These are phyloP conservation scores for Ophidiomyces ophidiicola DNA, from an alignment of 2,329 filamentous ascomycete genomes.

Conservation along the genomic window DNA sequence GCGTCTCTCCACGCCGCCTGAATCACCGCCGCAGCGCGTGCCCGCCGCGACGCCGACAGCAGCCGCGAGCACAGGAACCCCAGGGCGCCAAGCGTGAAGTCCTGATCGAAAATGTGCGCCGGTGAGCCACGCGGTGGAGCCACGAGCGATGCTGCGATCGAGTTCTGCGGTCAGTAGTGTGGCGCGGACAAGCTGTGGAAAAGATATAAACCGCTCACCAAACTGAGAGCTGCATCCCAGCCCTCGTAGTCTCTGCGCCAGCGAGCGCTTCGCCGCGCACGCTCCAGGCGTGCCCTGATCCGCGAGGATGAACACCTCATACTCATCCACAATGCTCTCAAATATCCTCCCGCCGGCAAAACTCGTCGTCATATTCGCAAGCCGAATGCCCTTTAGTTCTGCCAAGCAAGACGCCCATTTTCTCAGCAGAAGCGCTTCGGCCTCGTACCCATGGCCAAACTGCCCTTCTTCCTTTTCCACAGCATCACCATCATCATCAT, in stretches of 20 bases:
- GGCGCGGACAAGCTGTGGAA: not conserved
- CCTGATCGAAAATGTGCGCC: slow-evolving; percentile 37
- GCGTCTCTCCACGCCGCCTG: slow-evolving; percentile 40
- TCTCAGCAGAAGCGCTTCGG: slow-evolving; percentile 37
- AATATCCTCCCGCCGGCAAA: slow-evolving; percentile 46
- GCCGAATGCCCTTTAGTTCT: slow-evolving; percentile 32
- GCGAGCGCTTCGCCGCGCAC: slow-evolving; percentile 7
- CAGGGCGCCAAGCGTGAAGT: slow-evolving; percentile 46
- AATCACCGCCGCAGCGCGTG: slow-evolving; percentile 41
- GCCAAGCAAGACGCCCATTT: slow-evolving; percentile 46
- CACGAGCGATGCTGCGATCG: slow-evolving; percentile 34
- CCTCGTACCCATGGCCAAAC: not conserved
- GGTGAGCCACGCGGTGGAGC: slow-evolving; percentile 14
- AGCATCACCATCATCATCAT: slow-evolving; percentile 15
- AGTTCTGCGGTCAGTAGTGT: not conserved
- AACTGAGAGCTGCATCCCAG: slow-evolving; percentile 36
- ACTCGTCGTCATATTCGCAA: slow-evolving; percentile 46
- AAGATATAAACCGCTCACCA: slow-evolving; percentile 22
- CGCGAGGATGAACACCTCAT: slow-evolving; percentile 35
- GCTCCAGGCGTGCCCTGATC: not conserved
- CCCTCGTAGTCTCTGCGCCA: slow-evolving; percentile 26
- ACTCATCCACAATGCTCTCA: slow-evolving; percentile 45
- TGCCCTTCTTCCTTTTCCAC: slow-evolving; percentile 15
- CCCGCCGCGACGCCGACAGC: slow-evolving; percentile 38
- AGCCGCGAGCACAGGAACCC: slow-evolving; percentile 49